Evolutionary conservation across 164 flowering plant species (phyloP).

Genomic region (Houttuynia cordata): DNA sequence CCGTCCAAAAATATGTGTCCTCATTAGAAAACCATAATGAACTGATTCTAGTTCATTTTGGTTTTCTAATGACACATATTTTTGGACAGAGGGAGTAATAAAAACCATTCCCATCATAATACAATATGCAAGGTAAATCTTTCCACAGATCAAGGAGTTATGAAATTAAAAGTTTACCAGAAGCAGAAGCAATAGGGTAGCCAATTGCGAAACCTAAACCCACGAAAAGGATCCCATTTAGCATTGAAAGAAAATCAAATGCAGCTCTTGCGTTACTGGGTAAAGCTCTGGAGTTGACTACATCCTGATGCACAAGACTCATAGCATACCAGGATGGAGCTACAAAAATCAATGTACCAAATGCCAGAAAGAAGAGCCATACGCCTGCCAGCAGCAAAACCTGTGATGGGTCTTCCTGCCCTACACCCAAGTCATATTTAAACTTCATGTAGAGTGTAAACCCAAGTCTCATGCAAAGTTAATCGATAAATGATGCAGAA

Average conservation of each 20-base stretch:
- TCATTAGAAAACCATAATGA: too few relatives aligned
- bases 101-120: too few relatives aligned
- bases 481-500: background rate
- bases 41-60: too few relatives aligned
- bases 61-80: too few relatives aligned
- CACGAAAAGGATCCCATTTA: slow-evolving; percentile 47
- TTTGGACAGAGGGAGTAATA: too few relatives aligned
- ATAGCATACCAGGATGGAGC: slow-evolving; percentile 48
- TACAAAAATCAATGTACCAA: slow-evolving; percentile 57
- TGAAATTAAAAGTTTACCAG: slow-evolving; percentile 37
- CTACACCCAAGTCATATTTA: slow-evolving; percentile 43
- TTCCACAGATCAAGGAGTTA: too few relatives aligned
- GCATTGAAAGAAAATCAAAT: slow-evolving; percentile 27
- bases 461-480: background rate
- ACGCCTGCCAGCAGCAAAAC: slow-evolving; percentile 71
- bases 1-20: too few relatives aligned
- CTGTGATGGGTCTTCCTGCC: slow-evolving; percentile 97
- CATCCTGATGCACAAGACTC: slow-evolving; percentile 48
- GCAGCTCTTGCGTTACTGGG: slow-evolving; percentile 24
- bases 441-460: slow-evolving; percentile 15
- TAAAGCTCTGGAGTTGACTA: slow-evolving; percentile 25
- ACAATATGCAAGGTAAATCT: background rate
- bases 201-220: slow-evolving; percentile 60
- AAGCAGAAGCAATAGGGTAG: slow-evolving; percentile 69
- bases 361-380: slow-evolving; percentile 64